Evolutionary conservation across 441 rosid species (phyloP), one percentile per base, ranked within the genome.

Genomic region (Gossypium armourianum): DNA sequence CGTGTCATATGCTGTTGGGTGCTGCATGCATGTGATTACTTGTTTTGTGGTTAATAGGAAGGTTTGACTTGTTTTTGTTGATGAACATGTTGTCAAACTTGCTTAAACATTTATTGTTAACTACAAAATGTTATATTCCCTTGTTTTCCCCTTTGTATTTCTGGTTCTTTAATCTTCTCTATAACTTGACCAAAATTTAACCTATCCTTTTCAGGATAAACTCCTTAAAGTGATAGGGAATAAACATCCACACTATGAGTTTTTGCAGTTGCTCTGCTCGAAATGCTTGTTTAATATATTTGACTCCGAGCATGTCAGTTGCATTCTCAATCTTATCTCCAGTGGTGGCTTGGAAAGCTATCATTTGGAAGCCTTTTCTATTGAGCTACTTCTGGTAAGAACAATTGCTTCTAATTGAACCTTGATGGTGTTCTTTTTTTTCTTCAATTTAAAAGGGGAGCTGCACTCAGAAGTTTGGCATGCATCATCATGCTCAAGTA

Each of bases 321-420:
- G 83, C 78, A 84, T 89, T 76, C 75, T 94, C 63, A 78, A 87
- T 66, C 79, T 78, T 79, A 84, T 92, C 72, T 85, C 83, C 69
- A 70, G 76, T 72, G 72, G 67, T 67, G 76, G 62, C 49, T 69
- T 69, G 68, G 82, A 52, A 40, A 82, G 74, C 74, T 79, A 73
- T 43, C 78, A 83, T 50, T 70, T 82, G 74, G 82, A 83, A 76
- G 81, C 76, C 75, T 72, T 88, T 76, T 80, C 92, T 64, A 69
- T 84, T 53, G 85, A 88, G 72, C 83, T 94, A 81, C 88, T 94
- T 75, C 79, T 82, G 89, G 98, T 93, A 83, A 86, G 91, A 79
- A 59, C 52, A 72, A n/a, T 43, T 55, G 64, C 49, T 40, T 9
- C 69, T 70, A 1, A 12, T 50, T 64, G 16, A 32, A 65, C 21